phyloP scores from a whole-genome alignment of 371 early-diverging fungal species.

The Mortierella sp. region DNA sequence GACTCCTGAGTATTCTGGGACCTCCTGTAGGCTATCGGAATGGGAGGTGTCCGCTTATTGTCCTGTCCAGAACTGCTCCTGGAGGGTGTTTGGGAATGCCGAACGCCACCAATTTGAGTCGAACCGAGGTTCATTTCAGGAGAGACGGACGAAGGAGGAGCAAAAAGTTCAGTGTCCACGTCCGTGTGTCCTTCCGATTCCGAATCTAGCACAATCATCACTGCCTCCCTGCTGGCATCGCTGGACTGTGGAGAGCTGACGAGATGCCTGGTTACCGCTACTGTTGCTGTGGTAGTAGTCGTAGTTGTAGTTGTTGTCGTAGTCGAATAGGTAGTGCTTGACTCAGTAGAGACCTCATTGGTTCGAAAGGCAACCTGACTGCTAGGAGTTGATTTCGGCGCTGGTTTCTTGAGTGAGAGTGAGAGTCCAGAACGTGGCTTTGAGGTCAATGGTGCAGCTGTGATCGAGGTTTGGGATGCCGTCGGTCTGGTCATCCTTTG shows the following conservation, averaged over 20 bases:
- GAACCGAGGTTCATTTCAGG: background rate
- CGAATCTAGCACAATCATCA: conserved; percentile 37
- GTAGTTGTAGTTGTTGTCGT: background rate
- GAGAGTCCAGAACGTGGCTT: conserved; percentile 2
- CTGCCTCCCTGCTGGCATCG: background rate
- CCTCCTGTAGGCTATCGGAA: background rate
- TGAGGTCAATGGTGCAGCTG: background rate
- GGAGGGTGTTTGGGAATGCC: background rate
- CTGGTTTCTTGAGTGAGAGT: conserved; percentile 13
- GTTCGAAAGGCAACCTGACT: background rate
- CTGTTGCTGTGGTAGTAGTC: background rate
- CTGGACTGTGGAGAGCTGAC: background rate
- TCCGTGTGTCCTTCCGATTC: conserved; percentile 34
- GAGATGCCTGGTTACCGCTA: background rate
- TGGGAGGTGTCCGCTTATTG: background rate
- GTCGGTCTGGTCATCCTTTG: background rate
- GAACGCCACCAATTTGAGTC: conserved; percentile 38
- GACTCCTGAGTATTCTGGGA: conserved; percentile 34
- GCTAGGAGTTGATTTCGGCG: background rate
- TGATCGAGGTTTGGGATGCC: background rate
- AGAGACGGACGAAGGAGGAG: background rate
- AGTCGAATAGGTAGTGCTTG: background rate
- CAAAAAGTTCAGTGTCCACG: background rate
- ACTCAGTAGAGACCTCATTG: background rate
- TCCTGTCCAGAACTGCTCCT: background rate